A percentile compares a stretch with the other conserved stretches of the same genome.
These are phyloP conservation scores for Phytophthora vignae DNA, from an alignment of 352 stramenopile genomes.

Conservation along the genomic window DNA sequence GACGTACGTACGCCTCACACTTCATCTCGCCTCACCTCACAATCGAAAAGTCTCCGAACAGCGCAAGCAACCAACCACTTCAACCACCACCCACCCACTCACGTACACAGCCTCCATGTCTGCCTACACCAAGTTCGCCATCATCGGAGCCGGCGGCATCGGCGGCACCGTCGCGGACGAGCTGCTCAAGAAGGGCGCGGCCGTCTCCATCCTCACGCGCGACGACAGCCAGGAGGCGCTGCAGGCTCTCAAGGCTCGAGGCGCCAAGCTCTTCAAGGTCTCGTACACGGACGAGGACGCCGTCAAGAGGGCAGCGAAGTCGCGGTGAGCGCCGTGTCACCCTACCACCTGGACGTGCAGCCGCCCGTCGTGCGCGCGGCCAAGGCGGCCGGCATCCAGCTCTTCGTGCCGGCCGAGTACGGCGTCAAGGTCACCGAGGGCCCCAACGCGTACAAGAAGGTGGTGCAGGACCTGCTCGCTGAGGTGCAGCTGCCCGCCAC, in stretches of 20 bases:
- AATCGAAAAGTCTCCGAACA: no score
- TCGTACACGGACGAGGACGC: constrained; percentile 29
- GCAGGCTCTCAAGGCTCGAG: constrained; percentile 35
- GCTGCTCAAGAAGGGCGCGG: constrained; percentile 32
- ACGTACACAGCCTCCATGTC: constrained; percentile 6
- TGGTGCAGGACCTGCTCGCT: constrained; percentile 24
- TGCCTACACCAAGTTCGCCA: constrained; percentile 31
- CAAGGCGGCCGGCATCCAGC: constrained; percentile 36
- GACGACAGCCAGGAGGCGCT: constrained; percentile 32
- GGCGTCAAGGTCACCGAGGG: constrained; percentile 14
- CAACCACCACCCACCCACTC: no score
- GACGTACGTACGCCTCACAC: no score
- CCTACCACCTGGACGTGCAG: constrained; percentile 20
- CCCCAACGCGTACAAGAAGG: constrained; percentile 26
- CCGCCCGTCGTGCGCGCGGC: constrained; percentile 10
- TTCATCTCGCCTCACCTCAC: no score
- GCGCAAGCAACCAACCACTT: no score
- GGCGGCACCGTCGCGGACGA: constrained; percentile 31
- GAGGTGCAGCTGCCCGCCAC: constrained; percentile 14
- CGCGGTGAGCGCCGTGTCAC: constrained; percentile 2
- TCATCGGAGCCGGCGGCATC: constrained; percentile 39
- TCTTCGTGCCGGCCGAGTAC: constrained; percentile 38
- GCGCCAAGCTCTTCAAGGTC: constrained; percentile 31
- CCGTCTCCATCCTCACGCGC: constrained; percentile 32
- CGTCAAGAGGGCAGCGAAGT: constrained; percentile 36